Conservation (phyloP, 176 grass and related monocot species). For the Raddia distichophylla region DNA sequence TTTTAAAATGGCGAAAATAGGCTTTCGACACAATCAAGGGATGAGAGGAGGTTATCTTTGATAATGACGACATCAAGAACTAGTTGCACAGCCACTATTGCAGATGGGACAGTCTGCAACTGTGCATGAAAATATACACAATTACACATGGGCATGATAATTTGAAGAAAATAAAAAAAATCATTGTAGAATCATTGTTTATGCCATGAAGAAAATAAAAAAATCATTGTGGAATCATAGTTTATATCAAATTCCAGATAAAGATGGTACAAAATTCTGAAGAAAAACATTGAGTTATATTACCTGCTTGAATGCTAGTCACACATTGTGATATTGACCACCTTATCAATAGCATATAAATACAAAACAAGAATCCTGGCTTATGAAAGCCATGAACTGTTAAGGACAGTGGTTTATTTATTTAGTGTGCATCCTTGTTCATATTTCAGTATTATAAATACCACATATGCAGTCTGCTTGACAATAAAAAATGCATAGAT, state of each 20-base stretch:
- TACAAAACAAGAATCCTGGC: neutral
- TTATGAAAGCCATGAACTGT: neutral
- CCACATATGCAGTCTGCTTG: neutral
- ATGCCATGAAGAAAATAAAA: too few species aligned
- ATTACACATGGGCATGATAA: conserved; percentile 18
- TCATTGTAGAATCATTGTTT: neutral
- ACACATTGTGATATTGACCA: neutral
- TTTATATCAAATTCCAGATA: neutral
- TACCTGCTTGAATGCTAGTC: neutral
- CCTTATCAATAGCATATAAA: conserved; percentile 8
- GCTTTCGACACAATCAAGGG: neutral
- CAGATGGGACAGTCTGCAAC: neutral
- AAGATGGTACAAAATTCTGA: neutral
- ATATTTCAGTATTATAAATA: neutral
- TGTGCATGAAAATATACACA: conserved; percentile 16
- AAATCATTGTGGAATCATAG: too few species aligned
- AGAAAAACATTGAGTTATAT: neutral
- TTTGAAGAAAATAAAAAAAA: neutral
- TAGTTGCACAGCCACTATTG: neutral
- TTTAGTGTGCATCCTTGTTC: neutral
- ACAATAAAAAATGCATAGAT: neutral
- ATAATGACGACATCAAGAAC: neutral
- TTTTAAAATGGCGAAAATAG: neutral
- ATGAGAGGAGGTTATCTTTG: conserved; percentile 12
- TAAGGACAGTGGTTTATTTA: neutral